Evolutionary conservation across 805 yeast genomes (phyloP), one percentile per base, ranked within the genome.

Genomic region (Sungouiozyma intestinalis): DNA sequence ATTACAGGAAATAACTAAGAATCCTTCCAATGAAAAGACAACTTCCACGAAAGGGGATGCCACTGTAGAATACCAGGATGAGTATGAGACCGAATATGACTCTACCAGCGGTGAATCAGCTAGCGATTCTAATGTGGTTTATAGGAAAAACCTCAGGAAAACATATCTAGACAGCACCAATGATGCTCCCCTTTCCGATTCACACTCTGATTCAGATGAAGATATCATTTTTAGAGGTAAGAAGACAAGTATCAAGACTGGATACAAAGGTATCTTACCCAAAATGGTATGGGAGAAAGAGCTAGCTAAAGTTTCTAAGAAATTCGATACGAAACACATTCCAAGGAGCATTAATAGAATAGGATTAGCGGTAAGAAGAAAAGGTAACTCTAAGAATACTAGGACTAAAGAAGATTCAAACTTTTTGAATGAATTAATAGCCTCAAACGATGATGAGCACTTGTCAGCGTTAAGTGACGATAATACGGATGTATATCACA

Each of bases 221-320:
- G 43, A 48, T 4, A 41, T 53, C 3, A 16, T 44, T 14, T 59
- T 55, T 31, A 51, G 65, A 50, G 65, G 65, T 7, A 47, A 49
- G 34, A 43, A 45, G 15, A 31, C 60, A 2, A 54, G 50, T 38
- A 36, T 61, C 16, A 54, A 48, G 37, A 55, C 52, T 3, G 65
- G 62, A 1, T 61, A 54, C 38, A 48, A 54, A 24, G 65, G 65
- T 16, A 49, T 61, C 15, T 43, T 61, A 16, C 65, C 65, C 3
- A 52, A 48, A 35, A 42, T 50, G 38, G 58, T 57, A 3, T 61
- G 65, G 65, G 54, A 53, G 33, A 57, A 50, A 36, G 49, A 58
- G 8, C 18, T 27, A 35, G 14, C 14, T 13, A 19, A 24, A 16
- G 29, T 15, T 18, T 36, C 33, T 20, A 19, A 11, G 32, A 20